phyloP scores from a whole-genome alignment of 805 yeast genomes.

The Ogataea salicorniae region DNA sequence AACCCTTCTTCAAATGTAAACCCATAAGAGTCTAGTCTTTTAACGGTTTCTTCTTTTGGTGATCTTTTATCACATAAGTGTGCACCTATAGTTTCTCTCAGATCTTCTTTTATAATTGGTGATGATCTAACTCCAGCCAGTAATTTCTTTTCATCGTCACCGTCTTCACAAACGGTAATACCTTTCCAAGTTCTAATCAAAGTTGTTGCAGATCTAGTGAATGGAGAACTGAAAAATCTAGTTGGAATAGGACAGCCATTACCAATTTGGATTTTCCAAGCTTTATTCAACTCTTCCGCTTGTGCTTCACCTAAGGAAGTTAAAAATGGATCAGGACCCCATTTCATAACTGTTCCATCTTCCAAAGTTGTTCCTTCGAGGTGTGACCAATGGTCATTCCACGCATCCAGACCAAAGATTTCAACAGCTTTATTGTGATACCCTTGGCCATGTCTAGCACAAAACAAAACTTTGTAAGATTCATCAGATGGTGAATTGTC shows the following conservation, averaged over 20 bases:
- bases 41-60: slow-evolving; percentile 31
- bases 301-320: slow-evolving; percentile 53
- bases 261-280: slow-evolving; percentile 38
- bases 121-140: slow-evolving; percentile 10
- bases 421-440: slow-evolving; percentile 53
- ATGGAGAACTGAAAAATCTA: slow-evolving; percentile 54
- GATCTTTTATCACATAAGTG: slow-evolving; percentile 60
- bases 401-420: slow-evolving; percentile 50
- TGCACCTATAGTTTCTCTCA: slow-evolving; percentile 58
- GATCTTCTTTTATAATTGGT: slow-evolving; percentile 37
- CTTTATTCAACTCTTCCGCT: slow-evolving; percentile 43
- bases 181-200: slow-evolving; percentile 47
- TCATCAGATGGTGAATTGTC: slow-evolving; percentile 32
- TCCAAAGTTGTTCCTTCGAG: slow-evolving; percentile 33
- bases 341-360: slow-evolving; percentile 44
- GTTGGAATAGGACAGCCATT: slow-evolving; percentile 54
- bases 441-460: slow-evolving; percentile 71
- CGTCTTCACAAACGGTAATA: slow-evolving; percentile 26
- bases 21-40: slow-evolving; percentile 36
- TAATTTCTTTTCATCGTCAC: slow-evolving; percentile 16
- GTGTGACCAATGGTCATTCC: slow-evolving; percentile 53
- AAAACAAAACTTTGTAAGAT: slow-evolving; percentile 42
- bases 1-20: slow-evolving; percentile 42
- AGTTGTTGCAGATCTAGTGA: slow-evolving; percentile 60
- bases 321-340: slow-evolving; percentile 59